Base-by-base conservation (phyloP, 805 yeast genomes). In the Starmerella floricola region DNA sequence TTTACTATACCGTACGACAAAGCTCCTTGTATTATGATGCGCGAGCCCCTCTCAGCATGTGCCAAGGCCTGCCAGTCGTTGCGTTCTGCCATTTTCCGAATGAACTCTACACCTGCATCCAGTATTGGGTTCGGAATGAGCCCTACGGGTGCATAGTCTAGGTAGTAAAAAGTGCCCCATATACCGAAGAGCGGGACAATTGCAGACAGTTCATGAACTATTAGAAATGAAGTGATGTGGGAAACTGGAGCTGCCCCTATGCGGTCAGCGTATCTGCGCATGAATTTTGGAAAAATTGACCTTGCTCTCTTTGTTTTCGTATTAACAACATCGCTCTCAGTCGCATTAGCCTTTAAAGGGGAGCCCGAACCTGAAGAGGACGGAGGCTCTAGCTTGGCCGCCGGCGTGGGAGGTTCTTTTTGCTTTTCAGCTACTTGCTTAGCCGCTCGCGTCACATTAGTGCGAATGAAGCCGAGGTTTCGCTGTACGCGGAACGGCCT, bases 121-220 rank as follows among this genome's bases (percentile, higher is more conserved):
- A 79, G 56, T 13, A 80, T 67, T 75, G 75, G 71, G 3, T 71
- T 66, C 0, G 84, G 80, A 8, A 41, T 8, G 23, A 74, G 52
- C 41, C 72, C 77, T 8, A 70, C 12, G 2, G 81, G 79, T 8
- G 73, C 56, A 38, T 68, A 61, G 41, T 73, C 72, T 31, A 69
- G 64, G 45, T 71, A 67, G 59, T 79, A 80, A 47, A 82, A 67
- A 1, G 66, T 48, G 53, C 74, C 79, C 86, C 88, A 79, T 2
- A 80, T 51, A 0, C 76, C 76, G 31, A 79, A 62, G 37, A 82
- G 63, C 1, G 93, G 93, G 23, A 72, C 69, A 2, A 82, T 67
- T 2, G 94, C 94, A 0, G 87, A 69, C 32, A 82, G 48, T 55
- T 82, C 94, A 55, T 82, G 94, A 12, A 82, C 63, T 3, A 81